Conservation (phyloP, 2,329 filamentous ascomycete genomes). For the Penicillium griseofulvum region DNA sequence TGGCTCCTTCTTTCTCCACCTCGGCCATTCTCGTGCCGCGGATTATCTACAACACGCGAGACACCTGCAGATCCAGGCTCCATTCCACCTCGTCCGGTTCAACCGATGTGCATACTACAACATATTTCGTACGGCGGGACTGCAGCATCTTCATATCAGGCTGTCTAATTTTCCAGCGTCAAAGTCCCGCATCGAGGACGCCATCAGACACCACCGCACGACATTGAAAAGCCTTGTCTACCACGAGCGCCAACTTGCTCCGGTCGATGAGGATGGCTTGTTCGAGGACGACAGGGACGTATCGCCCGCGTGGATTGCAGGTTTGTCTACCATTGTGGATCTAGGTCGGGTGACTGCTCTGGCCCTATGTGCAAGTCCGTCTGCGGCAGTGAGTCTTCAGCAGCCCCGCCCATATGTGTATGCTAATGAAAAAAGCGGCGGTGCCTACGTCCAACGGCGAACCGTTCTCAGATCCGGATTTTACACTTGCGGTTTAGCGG, state of each 20-base stretch:
- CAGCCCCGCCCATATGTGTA: not conserved
- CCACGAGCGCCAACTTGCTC: constrained; percentile 8
- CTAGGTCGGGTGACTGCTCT: not conserved
- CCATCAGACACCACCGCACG: constrained; percentile 3
- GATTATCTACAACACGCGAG: too few species aligned
- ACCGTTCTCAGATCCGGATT: constrained; percentile 3
- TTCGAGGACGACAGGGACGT: constrained; percentile 9
- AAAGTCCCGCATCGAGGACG: constrained; percentile 1
- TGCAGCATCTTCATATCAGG: constrained; percentile 8
- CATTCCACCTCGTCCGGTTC: too few species aligned
- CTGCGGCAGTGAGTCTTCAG: constrained; percentile 4
- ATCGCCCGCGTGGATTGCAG: not conserved
- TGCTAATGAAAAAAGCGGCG: not conserved
- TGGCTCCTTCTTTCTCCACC: too few species aligned
- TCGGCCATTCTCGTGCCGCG: too few species aligned
- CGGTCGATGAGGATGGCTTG: constrained; percentile 4
- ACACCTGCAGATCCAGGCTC: too few species aligned
- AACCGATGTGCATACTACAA: too few species aligned
- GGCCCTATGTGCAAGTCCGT: constrained; percentile 4
- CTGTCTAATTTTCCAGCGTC: constrained; percentile 9
- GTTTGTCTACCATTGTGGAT: constrained; percentile 4
- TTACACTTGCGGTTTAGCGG: constrained; percentile 9
- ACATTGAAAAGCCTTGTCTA: constrained; percentile 8
- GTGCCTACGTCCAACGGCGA: not conserved
- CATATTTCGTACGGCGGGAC: too few species aligned